Base-by-base conservation (phyloP, 2,329 filamentous ascomycete genomes). In the Fusarium subtropicale region DNA sequence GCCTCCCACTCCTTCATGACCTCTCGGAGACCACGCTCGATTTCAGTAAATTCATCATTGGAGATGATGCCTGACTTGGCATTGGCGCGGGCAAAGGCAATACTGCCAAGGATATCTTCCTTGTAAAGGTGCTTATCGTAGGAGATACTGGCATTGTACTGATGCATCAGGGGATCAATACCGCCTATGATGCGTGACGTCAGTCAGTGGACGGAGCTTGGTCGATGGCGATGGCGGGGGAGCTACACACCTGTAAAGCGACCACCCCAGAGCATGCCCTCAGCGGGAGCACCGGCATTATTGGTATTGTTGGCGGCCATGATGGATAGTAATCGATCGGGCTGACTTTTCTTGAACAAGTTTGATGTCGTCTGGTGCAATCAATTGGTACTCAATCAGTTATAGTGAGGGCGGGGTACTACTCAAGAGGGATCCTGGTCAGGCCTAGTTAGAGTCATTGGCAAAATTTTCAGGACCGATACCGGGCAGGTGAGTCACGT, bases 1-100 rank as follows among this genome's bases (percentile, higher is more conserved):
- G 75, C 63, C 57, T 83, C 78, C 87, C 87, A 89, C 77, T 90
- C 87, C 64, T 84, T 72, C 79, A 83, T 77, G 15, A 89, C 85
- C 42, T 82, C 80, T 44, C 84, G 81, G 68, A 97, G 86, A 33
- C 93, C 93, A 48, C 83, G 80, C 81, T 95, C 90, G 75, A 97
- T 94, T 74, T 87, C 84, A 58, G 83, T 74, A 79, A 97, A 95
- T 79, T 97, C 93, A 66, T 88, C 86, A 45, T 86, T 75, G 18
- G 88, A 91, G 50, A 97, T 85, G 75, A 96, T 93, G 71, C 91
- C 90, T 58, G 84, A 85, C 78, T 92, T 92, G 68, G 84, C 83
- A 81, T 97, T 97, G 54, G 92, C 93, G 56, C 92, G 86, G 53
- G 93, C 93, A 76, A 92, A 97, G 16, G 93, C 92, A 71, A 97